These are phyloP conservation scores for Auriscalpium orientale DNA, from an alignment of 768 basidiomycete genomes.

Conservation along the genomic window DNA sequence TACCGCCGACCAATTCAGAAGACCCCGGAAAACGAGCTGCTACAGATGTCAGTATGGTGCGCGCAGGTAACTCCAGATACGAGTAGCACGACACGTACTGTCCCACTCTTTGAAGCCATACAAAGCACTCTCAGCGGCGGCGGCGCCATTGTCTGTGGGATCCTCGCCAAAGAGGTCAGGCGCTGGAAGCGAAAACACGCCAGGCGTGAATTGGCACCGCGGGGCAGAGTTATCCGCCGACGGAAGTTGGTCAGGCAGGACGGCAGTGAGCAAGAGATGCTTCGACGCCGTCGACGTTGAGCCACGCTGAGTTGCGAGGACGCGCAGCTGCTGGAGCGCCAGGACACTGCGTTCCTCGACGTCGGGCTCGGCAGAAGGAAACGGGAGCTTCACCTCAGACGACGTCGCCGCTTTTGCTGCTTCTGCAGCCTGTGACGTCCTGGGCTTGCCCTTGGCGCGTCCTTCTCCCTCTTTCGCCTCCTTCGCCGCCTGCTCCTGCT, in stretches of 20 bases:
- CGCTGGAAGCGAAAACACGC: constrained; percentile 32
- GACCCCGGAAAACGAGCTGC: no score
- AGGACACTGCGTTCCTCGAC: constrained; percentile 7
- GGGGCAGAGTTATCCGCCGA: constrained; percentile 16
- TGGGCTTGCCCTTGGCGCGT: constrained; percentile 1
- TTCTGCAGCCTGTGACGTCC: neutral
- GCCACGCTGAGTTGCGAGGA: constrained; percentile 20
- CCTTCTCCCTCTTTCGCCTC: constrained; percentile 7
- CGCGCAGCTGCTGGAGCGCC: constrained; percentile 21
- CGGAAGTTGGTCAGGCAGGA: constrained; percentile 24
- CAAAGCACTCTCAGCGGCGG: constrained; percentile 27
- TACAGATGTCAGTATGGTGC: no score
- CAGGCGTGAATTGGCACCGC: constrained; percentile 39
- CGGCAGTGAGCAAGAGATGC: constrained; percentile 46
- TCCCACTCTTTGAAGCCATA: constrained; percentile 48
- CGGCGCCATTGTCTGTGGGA: constrained; percentile 10
- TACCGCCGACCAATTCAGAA: constrained; percentile 47
- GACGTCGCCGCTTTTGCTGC: neutral
- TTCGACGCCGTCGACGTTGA: constrained; percentile 27
- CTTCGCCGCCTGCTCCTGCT: constrained; percentile 5
- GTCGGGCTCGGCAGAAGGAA: neutral
- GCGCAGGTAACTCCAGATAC: no score
- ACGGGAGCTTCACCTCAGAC: constrained; percentile 1
- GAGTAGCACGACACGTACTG: constrained; percentile 25
- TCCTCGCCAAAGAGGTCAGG: constrained; percentile 20